These are phyloP conservation scores for Xylaria sp. DNA, from an alignment of 2,329 filamentous ascomycete genomes.

Conservation along the genomic window DNA sequence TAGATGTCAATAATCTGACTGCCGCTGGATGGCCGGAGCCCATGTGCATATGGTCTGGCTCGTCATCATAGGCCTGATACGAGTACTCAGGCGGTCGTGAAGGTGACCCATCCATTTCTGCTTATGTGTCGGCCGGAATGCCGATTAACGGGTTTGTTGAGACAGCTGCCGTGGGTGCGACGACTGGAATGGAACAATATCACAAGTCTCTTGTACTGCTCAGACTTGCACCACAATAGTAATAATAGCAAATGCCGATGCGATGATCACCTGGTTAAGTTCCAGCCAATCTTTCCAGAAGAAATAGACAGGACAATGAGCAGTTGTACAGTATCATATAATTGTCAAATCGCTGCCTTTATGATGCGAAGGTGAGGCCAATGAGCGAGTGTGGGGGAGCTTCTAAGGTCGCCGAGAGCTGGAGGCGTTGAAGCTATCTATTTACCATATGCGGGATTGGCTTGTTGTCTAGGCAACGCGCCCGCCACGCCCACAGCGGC, in stretches of 20 bases:
- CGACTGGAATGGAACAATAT: conserved; percentile 33
- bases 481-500: background rate
- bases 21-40: conserved; percentile 60
- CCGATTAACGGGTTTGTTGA: conserved; percentile 14
- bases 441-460: background rate
- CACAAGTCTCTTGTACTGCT: conserved; percentile 20
- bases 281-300: background rate
- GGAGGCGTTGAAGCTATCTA: conserved; percentile 5
- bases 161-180: conserved; percentile 25
- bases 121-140: conserved; percentile 18
- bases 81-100: conserved; percentile 68
- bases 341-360: conserved; percentile 3
- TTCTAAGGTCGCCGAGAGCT: background rate
- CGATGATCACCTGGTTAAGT: background rate
- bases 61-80: conserved; percentile 67
- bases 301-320: background rate
- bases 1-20: conserved; percentile 70
- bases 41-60: conserved; percentile 59
- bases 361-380: conserved; percentile 11
- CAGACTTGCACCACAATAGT: conserved; percentile 5
- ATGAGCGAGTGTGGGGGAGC: conserved; percentile 13
- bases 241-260: conserved; percentile 20
- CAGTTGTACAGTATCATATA: conserved; percentile 1
- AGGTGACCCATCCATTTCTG: conserved; percentile 62
- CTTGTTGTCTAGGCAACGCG: conserved; percentile 33